A percentile compares a stretch with the other conserved stretches of the same genome.
Evolutionary conservation across 2,329 filamentous ascomycete genomes (phyloP).

Genomic region (Metarhizium guizhouense): DNA sequence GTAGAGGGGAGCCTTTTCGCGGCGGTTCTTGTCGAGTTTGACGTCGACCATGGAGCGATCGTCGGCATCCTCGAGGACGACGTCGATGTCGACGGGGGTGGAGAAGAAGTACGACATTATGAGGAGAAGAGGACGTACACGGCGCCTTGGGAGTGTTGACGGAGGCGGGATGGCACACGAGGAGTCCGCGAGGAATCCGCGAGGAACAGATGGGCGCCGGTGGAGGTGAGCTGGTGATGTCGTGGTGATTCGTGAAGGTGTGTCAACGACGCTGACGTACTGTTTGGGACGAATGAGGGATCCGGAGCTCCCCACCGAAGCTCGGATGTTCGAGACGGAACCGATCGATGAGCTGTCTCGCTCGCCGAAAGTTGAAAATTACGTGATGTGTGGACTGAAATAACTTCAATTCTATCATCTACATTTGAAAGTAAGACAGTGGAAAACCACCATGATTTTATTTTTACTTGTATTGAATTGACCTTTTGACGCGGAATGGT

Average conservation of each 20-base stretch:
- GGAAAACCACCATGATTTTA: too few relatives aligned
- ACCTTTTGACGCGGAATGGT: too few relatives aligned
- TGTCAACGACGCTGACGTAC: constrained; percentile 24
- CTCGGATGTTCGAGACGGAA: not conserved
- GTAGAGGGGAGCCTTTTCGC: constrained; percentile 93
- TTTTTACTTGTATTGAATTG: too few relatives aligned
- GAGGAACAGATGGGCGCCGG: not conserved
- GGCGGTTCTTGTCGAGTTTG: constrained; percentile 95
- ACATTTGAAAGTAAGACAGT: not conserved
- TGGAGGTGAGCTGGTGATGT: not conserved
- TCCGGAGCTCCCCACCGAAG: not conserved
- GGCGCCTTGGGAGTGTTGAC: not conserved
- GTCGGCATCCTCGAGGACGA: constrained; percentile 92
- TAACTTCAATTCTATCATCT: not conserved
- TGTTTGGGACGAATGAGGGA: constrained; percentile 2
- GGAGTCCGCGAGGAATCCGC: not conserved
- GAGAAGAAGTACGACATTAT: constrained; percentile 97
- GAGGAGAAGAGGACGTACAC: constrained; percentile 6
- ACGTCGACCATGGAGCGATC: constrained; percentile 93
- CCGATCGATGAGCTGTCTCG: not conserved
- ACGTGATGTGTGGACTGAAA: too few relatives aligned
- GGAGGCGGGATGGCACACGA: not conserved
- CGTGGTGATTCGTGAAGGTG: constrained; percentile 1
- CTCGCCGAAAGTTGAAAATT: not conserved
- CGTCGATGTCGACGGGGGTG: constrained; percentile 96